These are phyloP conservation scores for Termitomyces sp. DNA, from an alignment of 768 basidiomycete genomes.

Conservation along the genomic window DNA sequence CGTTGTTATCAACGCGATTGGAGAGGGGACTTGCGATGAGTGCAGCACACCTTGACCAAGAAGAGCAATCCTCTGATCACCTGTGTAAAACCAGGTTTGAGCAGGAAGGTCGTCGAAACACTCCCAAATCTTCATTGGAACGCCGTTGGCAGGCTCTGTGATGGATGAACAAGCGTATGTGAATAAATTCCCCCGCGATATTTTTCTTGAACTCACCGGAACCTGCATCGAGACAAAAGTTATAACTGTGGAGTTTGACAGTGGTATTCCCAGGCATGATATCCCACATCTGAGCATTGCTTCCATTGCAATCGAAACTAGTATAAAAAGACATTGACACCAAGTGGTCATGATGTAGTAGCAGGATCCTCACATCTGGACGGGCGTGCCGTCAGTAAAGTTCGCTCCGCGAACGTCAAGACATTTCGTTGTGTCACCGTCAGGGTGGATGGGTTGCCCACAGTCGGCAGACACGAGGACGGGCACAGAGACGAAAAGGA, in stretches of 20 bases:
- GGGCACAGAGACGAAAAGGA: slow-evolving; percentile 7
- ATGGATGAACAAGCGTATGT: background rate
- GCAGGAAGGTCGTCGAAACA: slow-evolving; percentile 31
- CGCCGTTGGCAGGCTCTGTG: slow-evolving; percentile 26
- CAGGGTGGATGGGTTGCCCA: slow-evolving; percentile 23
- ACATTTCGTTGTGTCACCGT: slow-evolving; percentile 25
- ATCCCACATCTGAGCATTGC: slow-evolving; percentile 28
- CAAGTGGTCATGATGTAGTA: background rate
- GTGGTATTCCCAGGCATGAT: slow-evolving; percentile 24
- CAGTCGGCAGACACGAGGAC: slow-evolving; percentile 10
- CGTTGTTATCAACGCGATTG: background rate
- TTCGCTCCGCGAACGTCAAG: slow-evolving; percentile 30
- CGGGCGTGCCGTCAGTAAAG: slow-evolving; percentile 30
- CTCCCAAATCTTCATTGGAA: slow-evolving; percentile 34
- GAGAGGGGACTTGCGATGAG: background rate
- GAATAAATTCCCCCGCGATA: background rate
- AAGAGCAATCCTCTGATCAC: slow-evolving; percentile 26
- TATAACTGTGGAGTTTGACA: slow-evolving; percentile 25
- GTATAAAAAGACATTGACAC: background rate
- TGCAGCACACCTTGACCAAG: slow-evolving; percentile 17
- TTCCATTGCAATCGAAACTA: slow-evolving; percentile 33
- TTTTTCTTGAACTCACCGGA: slow-evolving; percentile 19
- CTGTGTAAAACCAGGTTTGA: slow-evolving; percentile 31
- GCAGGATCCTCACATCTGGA: slow-evolving; percentile 26
- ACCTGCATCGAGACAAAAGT: slow-evolving; percentile 36